Evolutionary conservation across 1,284 basidiomycete genomes (phyloP).

Genomic region (Boletus albobrunnescens): DNA sequence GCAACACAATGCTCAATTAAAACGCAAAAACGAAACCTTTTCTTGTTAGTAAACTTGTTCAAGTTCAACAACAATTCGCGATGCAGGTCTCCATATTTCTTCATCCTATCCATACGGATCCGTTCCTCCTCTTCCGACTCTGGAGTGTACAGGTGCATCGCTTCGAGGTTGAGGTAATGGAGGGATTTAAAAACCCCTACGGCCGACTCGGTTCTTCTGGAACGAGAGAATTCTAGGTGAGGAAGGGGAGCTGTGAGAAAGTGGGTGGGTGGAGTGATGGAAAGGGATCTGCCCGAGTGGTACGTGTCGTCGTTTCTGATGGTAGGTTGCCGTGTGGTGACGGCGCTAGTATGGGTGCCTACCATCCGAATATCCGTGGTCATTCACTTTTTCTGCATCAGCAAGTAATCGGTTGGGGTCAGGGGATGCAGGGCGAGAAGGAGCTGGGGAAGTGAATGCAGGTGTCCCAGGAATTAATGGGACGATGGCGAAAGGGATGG

Average conservation of each 20-base stretch:
- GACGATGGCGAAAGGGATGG: slow-evolving; percentile 48
- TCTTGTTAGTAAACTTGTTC: slow-evolving; percentile 46
- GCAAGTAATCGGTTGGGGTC: slow-evolving; percentile 6
- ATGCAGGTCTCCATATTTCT: slow-evolving; percentile 39
- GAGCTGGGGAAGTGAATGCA: slow-evolving; percentile 26
- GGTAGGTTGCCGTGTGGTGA: slow-evolving; percentile 19
- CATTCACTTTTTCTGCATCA: neutral
- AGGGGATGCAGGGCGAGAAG: slow-evolving; percentile 26
- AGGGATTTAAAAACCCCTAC: slow-evolving; percentile 83
- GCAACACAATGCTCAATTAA: neutral
- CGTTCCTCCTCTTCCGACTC: slow-evolving; percentile 41
- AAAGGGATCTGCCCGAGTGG: slow-evolving; percentile 11
- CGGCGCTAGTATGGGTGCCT: slow-evolving; percentile 1
- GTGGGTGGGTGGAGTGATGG: slow-evolving; percentile 17
- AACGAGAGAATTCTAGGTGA: slow-evolving; percentile 30
- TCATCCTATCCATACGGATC: slow-evolving; percentile 36
- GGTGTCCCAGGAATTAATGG: slow-evolving; percentile 43
- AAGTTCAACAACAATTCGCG: slow-evolving; percentile 40
- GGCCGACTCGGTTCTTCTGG: slow-evolving; percentile 45
- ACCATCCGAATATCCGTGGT: neutral
- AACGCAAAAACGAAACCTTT: slow-evolving; percentile 42
- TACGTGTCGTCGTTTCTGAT: slow-evolving; percentile 22
- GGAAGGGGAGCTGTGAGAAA: slow-evolving; percentile 27
- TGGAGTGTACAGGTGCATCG: slow-evolving; percentile 48
- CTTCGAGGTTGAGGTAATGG: slow-evolving; percentile 74